Evolutionary conservation across 2,329 filamentous ascomycete genomes (phyloP).

Genomic region (Cercospora zeae-maydis): DNA sequence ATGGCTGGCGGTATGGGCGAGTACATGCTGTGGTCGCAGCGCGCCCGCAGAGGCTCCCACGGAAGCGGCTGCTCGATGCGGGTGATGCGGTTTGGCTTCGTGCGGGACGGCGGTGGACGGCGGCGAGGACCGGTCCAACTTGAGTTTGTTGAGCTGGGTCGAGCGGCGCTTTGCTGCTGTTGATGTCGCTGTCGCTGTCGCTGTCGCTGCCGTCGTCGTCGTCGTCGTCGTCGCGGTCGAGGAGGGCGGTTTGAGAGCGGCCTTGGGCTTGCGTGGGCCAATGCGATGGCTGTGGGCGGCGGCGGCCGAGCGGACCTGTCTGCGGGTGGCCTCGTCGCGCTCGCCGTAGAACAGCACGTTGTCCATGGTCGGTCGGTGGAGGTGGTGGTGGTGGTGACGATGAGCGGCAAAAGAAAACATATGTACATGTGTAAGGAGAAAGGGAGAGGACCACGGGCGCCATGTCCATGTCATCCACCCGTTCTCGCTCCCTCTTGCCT

Average conservation of each 20-base stretch:
- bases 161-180: background rate
- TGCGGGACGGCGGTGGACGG: background rate
- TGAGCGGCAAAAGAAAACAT: background rate
- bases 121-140: background rate
- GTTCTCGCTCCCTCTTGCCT: too few species aligned
- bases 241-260: background rate
- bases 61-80: background rate
- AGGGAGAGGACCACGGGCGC: too few species aligned
- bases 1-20: background rate
- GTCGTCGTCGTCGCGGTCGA: background rate
- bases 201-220: background rate
- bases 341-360: conserved; percentile 27
- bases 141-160: background rate
- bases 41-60: background rate
- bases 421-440: too few species aligned
- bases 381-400: too few species aligned
- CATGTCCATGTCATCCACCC: too few species aligned
- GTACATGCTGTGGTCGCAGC: background rate
- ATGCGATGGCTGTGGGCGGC: conserved; percentile 24
- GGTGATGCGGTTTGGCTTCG: background rate
- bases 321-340: conserved; percentile 21
- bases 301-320: conserved; percentile 25
- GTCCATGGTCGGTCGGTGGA: conserved; percentile 21
- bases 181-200: background rate
- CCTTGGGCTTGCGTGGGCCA: conserved; percentile 25